These are phyloP conservation scores for Adansonia madagascariensis DNA, from an alignment of 441 rosid genomes.

Conservation along the genomic window DNA sequence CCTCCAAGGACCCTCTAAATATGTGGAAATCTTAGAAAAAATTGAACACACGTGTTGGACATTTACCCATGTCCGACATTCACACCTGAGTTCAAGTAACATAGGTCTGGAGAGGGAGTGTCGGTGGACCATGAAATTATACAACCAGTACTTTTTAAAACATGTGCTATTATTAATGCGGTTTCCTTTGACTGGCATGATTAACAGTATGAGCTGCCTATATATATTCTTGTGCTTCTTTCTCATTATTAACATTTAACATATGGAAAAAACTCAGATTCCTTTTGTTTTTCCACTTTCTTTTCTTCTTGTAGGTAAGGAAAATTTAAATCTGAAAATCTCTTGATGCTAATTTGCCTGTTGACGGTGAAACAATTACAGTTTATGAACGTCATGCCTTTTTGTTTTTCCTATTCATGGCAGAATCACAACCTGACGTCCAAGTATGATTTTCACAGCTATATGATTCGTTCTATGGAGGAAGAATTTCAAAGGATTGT, in stretches of 20 bases:
- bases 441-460: slow-evolving; percentile 87
- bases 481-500: slow-evolving; percentile 92
- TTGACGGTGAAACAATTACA: background rate
- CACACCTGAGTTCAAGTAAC: too few relatives aligned
- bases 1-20: too few relatives aligned
- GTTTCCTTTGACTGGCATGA: slow-evolving; percentile 3
- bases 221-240: background rate
- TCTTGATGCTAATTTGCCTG: background rate
- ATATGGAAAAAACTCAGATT: background rate
- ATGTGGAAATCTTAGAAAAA: too few relatives aligned
- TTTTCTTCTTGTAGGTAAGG: background rate
- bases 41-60: too few relatives aligned
- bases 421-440: slow-evolving; percentile 82
- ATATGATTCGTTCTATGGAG: slow-evolving; percentile 96
- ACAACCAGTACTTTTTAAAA: background rate
- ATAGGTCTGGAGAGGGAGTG: too few relatives aligned
- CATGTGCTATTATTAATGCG: background rate
- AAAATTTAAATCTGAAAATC: background rate
- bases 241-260: background rate
- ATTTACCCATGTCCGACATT: too few relatives aligned
- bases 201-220: background rate
- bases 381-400: slow-evolving; percentile 10
- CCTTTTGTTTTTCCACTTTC: background rate
- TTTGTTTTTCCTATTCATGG: slow-evolving; percentile 28
- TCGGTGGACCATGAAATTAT: background rate